Conservation (phyloP, 1,284 basidiomycete genomes). For the Cystobasidium pallidum region DNA sequence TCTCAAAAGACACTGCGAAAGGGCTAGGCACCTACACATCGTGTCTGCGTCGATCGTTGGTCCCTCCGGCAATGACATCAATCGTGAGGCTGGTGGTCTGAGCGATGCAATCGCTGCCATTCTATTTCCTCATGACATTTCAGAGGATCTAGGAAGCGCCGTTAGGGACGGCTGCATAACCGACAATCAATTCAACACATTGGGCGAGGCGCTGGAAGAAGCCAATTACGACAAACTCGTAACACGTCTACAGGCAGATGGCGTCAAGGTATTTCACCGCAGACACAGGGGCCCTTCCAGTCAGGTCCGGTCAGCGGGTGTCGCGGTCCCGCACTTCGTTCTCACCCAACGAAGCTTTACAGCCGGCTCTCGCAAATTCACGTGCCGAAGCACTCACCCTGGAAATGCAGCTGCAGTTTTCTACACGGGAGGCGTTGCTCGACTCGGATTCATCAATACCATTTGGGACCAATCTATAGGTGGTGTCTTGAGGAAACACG, state of each 20-base stretch:
- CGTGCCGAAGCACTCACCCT: slow-evolving; percentile 24
- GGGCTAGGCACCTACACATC: slow-evolving; percentile 12
- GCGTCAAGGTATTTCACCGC: slow-evolving; percentile 15
- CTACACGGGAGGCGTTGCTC: slow-evolving; percentile 55
- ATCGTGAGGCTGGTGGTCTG: neutral
- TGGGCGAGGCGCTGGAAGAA: slow-evolving; percentile 25
- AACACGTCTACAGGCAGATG: slow-evolving; percentile 22
- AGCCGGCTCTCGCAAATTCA: slow-evolving; percentile 13
- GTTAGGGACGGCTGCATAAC: neutral
- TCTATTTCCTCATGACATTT: neutral
- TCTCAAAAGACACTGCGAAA: slow-evolving; percentile 21
- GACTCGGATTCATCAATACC: slow-evolving; percentile 35
- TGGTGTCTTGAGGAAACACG: slow-evolving; percentile 23
- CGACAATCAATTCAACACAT: slow-evolving; percentile 29
- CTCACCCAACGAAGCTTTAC: slow-evolving; percentile 27
- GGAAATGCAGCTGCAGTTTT: slow-evolving; percentile 19
- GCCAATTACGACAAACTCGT: slow-evolving; percentile 12
- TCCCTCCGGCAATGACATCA: neutral
- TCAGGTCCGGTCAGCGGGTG: neutral
- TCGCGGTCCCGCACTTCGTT: slow-evolving; percentile 8
- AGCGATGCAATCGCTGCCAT: slow-evolving; percentile 12
- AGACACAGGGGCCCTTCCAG: neutral
- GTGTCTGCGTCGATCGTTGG: neutral
- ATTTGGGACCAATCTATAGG: slow-evolving; percentile 33
- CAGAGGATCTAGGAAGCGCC: neutral